Base-by-base conservation (phyloP, 164 flowering plant species). In the Protea cynaroides region DNA sequence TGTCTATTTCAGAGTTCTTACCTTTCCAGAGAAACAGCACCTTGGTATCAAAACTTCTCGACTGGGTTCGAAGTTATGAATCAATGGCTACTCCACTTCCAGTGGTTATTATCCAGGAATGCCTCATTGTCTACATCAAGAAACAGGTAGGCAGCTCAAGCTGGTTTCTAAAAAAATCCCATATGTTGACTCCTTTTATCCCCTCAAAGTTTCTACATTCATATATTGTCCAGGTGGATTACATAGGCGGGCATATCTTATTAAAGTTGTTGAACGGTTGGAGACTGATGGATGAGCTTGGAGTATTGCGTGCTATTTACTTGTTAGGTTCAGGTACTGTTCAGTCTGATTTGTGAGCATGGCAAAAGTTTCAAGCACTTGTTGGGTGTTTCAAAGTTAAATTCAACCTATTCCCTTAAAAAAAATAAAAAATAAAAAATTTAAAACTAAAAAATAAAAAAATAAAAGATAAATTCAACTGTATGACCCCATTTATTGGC, bases 261-360 rank as follows among this genome's bases (percentile, higher is more conserved):
- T 79, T 83, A 24, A 90, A 92, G 73, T 76, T 95, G 76, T 83
- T 95, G 84, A 75, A 79, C 65, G 97, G 85, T 24, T 95, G 99
- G 99, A 83, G 86, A 79, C 77, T 95, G 84, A 85, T 92, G 84
- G 97, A 95, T 71, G 97, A 89, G 76, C 93, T 95, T 50, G 88
- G 83, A 47, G 86, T 90, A 13, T 69, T 95, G 73, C 94, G 99
- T 64, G 90, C 92, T 25, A 87, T 95, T 68, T 92, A 84, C 79
- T 82, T 95, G 74, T 70, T 95, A 66, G 99, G 97, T 58, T 90
- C 99, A 78, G 97, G 99, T 94, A 80, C 43, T 34, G 62, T 61
- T 21, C 54, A 7, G 37, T 46, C 13, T 29, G 34, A 5, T 29
- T 29, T 29, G 34, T 29, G 34, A 29, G 5, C 34, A 29, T 29